Evolutionary conservation across 371 early-diverging fungal genomes (phyloP), one percentile per base, ranked within the genome.

Genomic region (Dinochytrium kinnereticum): DNA sequence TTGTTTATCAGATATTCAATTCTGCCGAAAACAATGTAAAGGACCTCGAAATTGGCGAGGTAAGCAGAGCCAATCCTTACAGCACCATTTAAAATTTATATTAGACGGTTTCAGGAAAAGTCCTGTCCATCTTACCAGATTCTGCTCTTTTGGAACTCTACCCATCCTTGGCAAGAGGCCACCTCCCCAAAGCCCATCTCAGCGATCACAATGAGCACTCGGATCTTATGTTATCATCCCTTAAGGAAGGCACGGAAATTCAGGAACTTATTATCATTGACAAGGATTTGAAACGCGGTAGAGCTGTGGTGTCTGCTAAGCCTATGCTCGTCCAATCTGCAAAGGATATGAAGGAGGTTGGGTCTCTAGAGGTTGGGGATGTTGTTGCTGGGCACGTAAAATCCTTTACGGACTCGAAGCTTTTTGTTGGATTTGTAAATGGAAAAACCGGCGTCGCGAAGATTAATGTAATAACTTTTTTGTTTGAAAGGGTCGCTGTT

Each of bases 301-400:
- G 77, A 28, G 86, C 84, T n/a, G 65, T 66, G 5, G 87, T 90
- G 51, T 84, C 87, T 61, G 80, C 84, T 72, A 93, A 93, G 74
- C 87, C 87, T 1, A 68, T 84, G 5, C 79, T 93, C 69, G 78
- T 91, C 5, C 80, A 77, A 33, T 79, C 77, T 53, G 64, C 34
- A 17, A 68, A 26, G 28, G 73, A 64, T 17, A 40, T 19, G 64
- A 36, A 37, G 67, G 21, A 64, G 1, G 26, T 21, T 19, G 57
- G 66, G 17, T 70, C 65, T 19, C 30, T 78, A 82, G 26, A 76
- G 78, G 82, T 73, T 15, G 92, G 89, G 21, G 76, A 79, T 30
- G 72, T 90, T 39, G 74, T 89, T 36, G 82, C 87, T 26, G 94
- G 91, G 15, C 91, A 81, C 72, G 87, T 94, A 10, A 78, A 75